phyloP scores from a whole-genome alignment of 495 filamentous ascomycete species.

The Lichina pygmaea region DNA sequence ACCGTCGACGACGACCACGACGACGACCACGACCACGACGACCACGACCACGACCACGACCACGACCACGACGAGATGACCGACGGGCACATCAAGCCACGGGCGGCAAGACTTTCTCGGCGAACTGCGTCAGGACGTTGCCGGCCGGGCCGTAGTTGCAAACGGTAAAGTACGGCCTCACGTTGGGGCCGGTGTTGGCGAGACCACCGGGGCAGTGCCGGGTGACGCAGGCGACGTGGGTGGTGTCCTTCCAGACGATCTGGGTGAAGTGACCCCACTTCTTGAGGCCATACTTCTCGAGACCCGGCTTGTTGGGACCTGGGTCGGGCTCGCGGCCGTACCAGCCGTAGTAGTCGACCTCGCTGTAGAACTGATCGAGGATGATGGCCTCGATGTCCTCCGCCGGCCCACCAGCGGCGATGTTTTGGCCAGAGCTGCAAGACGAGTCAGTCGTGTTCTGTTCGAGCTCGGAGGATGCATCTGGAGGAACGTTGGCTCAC shows the following conservation, averaged over 20 bases:
- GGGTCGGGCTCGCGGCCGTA: slow-evolving; percentile 19
- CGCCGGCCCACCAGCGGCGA: slow-evolving; percentile 22
- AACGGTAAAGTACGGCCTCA: slow-evolving; percentile 38
- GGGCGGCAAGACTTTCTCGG: slow-evolving; percentile 29
- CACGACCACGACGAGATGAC: neutral
- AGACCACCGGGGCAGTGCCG: slow-evolving; percentile 19
- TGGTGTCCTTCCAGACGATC: slow-evolving; percentile 57
- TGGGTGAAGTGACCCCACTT: slow-evolving; percentile 79
- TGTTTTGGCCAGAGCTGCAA: slow-evolving; percentile 66
- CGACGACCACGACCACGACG: no score
- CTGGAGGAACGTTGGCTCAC: slow-evolving; percentile 21
- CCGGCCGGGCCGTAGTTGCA: slow-evolving; percentile 70
- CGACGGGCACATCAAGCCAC: slow-evolving; percentile 5
- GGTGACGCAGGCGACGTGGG: slow-evolving; percentile 45
- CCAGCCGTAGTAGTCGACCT: slow-evolving; percentile 25
- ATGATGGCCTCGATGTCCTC: slow-evolving; percentile 32
- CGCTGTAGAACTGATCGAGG: slow-evolving; percentile 59
- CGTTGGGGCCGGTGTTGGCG: slow-evolving; percentile 6
- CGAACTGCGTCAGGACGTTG: slow-evolving; percentile 41
- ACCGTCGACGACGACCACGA: no score
- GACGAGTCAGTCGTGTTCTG: slow-evolving; percentile 8
- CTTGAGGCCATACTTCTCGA: no score
- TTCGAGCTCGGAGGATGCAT: neutral
- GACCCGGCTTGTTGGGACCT: no score
- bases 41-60: no score